A percentile compares a stretch with the other conserved stretches of the same genome.
These are phyloP conservation scores for Ceriops tagal DNA, from an alignment of 345 rosid species.

Conservation along the genomic window DNA sequence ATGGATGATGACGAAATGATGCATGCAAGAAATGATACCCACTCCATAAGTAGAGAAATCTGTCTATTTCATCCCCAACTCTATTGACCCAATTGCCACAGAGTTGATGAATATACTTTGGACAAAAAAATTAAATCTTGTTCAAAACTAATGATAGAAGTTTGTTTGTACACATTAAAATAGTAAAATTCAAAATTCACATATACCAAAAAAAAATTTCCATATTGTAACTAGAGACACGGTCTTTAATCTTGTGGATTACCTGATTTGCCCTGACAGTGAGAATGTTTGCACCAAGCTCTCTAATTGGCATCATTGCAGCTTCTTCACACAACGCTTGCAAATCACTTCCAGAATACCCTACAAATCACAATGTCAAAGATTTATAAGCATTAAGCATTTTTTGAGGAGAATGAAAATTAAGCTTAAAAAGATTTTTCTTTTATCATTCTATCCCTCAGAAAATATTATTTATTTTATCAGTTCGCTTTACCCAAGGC, in stretches of 20 bases:
- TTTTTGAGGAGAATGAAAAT: neutral
- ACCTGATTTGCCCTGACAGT: conserved; percentile 86
- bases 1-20: too few relatives aligned
- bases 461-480: neutral
- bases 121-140: too few relatives aligned
- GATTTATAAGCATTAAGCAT: conserved; percentile 3
- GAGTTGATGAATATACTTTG: too few relatives aligned
- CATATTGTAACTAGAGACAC: neutral
- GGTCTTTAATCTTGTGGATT: conserved; percentile 11
- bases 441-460: neutral
- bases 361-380: conserved; percentile 28
- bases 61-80: too few relatives aligned
- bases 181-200: neutral
- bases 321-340: conserved; percentile 99
- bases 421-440: neutral
- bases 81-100: too few relatives aligned
- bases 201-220: neutral
- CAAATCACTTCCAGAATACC: conserved; percentile 96
- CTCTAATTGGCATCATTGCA: conserved; percentile 99
- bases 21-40: too few relatives aligned
- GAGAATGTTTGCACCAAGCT: conserved; percentile 83
- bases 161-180: too few relatives aligned
- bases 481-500: neutral
- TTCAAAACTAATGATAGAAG: too few relatives aligned
- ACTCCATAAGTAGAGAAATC: too few relatives aligned